Conservation (phyloP, 495 filamentous ascomycete genomes). For the Aspergillus incahuasiensis region DNA sequence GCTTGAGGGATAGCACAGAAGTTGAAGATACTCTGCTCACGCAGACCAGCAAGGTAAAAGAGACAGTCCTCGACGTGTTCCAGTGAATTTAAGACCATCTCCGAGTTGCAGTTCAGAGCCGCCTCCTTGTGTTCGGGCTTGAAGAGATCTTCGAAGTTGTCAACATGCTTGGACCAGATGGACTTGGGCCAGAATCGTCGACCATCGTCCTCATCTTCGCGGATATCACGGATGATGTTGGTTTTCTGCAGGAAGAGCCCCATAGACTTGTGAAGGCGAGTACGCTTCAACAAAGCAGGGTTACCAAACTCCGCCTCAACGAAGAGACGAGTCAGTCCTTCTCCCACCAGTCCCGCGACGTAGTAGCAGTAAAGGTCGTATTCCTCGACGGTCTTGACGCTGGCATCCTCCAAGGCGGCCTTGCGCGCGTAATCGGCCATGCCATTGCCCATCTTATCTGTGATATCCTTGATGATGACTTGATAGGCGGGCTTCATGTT, state of each 20-base stretch:
- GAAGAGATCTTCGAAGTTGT: conserved; percentile 85
- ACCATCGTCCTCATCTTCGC: conserved; percentile 81
- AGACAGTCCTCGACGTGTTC: conserved; percentile 87
- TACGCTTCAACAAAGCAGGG: conserved; percentile 70
- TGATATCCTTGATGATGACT: conserved; percentile 89
- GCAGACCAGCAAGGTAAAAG: conserved; percentile 93
- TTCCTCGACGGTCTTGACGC: conserved; percentile 77
- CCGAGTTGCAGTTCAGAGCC: conserved; percentile 83
- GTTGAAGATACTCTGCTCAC: conserved; percentile 99
- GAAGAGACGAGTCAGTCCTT: conserved; percentile 87
- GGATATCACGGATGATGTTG: conserved; percentile 94
- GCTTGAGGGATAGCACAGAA: conserved; percentile 97
- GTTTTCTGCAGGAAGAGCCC: conserved; percentile 96
- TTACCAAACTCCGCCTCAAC: conserved; percentile 87
- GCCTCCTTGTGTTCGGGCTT: conserved; percentile 71
- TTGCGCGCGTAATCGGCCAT: conserved; percentile 95
- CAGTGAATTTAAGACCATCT: conserved; percentile 89
- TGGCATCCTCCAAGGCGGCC: conserved; percentile 68
- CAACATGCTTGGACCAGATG: conserved; percentile 92
- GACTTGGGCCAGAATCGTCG: conserved; percentile 91
- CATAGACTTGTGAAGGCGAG: conserved; percentile 87
- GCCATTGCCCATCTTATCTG: conserved; percentile 91
- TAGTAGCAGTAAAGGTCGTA: conserved; percentile 98
- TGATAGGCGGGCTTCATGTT: conserved; percentile 82
- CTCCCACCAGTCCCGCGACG: conserved; percentile 93